phyloP scores from a whole-genome alignment of 352 stramenopile species.

The Phytophthora hibernalis region DNA sequence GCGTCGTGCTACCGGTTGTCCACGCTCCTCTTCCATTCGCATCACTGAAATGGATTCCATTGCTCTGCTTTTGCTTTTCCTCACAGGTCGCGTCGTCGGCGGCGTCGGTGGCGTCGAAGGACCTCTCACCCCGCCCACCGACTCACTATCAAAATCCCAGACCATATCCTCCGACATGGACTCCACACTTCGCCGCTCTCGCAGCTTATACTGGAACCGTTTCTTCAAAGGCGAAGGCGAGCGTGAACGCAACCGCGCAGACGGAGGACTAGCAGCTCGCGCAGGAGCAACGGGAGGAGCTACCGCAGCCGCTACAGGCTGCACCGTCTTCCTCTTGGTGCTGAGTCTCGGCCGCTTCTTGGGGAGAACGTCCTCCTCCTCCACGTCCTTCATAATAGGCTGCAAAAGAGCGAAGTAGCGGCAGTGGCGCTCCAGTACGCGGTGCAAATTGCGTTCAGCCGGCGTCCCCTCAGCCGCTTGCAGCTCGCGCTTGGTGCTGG shows the following conservation, averaged over 20 bases:
- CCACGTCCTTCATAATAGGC: constrained; percentile 37
- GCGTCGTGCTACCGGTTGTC: constrained; percentile 2
- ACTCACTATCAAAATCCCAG: constrained; percentile 36
- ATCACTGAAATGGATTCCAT: constrained; percentile 34
- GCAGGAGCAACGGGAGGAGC: constrained; percentile 12
- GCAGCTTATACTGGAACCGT: constrained; percentile 10
- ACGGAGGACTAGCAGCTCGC: constrained; percentile 21
- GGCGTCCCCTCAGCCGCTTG: constrained; percentile 26
- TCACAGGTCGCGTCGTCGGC: constrained; percentile 15
- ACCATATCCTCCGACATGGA: constrained; percentile 9
- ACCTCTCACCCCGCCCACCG: constrained; percentile 11
- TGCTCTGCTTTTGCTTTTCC: constrained; percentile 31
- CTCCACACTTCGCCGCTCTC: constrained; percentile 16
- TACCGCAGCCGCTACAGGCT: constrained; percentile 4
- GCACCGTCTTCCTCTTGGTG: constrained; percentile 29
- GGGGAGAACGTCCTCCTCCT: constrained; percentile 18
- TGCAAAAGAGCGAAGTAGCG: constrained; percentile 45
- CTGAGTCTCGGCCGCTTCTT: constrained; percentile 41
- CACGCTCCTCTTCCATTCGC: constrained; percentile 18
- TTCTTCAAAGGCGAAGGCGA: constrained; percentile 26
- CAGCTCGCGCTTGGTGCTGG: constrained; percentile 33
- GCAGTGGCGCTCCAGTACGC: constrained; percentile 36
- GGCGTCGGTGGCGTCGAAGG: constrained; percentile 32
- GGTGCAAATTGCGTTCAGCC: constrained; percentile 31
- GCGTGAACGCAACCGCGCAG: neutral